A percentile compares a stretch with the other conserved stretches of the same genome.
Evolutionary conservation across 1,139 yeast species (phyloP).

Genomic region (Petasospora rhodanensis): DNA sequence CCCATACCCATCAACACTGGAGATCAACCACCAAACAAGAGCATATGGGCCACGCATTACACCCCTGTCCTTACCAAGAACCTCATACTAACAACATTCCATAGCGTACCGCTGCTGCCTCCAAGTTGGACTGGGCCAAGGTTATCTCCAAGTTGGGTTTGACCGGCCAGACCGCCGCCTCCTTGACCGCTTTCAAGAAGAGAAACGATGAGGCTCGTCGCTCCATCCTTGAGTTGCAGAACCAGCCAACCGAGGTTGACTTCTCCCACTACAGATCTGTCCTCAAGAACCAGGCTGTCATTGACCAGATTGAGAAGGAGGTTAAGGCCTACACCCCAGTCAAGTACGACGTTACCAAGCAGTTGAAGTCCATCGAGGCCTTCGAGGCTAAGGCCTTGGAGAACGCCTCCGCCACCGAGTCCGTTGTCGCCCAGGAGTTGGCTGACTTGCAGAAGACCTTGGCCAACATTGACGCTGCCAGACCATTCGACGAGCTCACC

Average conservation of each 20-base stretch:
- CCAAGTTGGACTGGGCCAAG: constrained; percentile 94
- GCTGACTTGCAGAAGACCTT: constrained; percentile 82
- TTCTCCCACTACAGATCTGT: constrained; percentile 74
- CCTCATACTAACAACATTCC: constrained; percentile 2
- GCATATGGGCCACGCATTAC: too few species aligned
- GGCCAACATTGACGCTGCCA: constrained; percentile 90
- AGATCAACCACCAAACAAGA: too few species aligned
- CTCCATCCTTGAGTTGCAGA: constrained; percentile 61
- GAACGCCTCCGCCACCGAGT: constrained; percentile 92
- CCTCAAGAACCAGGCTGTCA: constrained; percentile 76
- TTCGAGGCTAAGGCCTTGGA: constrained; percentile 94
- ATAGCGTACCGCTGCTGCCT: constrained; percentile 52
- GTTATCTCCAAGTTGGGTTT: constrained; percentile 85
- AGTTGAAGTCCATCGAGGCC: constrained; percentile 85
- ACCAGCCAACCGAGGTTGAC: constrained; percentile 75
- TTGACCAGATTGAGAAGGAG: constrained; percentile 77
- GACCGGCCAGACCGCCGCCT: constrained; percentile 86
- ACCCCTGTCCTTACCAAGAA: too few species aligned
- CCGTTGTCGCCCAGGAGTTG: constrained; percentile 82
- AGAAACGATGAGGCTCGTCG: constrained; percentile 97
- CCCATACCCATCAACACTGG: too few species aligned
- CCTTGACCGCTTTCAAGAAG: constrained; percentile 91
- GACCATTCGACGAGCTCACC: constrained; percentile 96
- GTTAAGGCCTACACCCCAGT: constrained; percentile 75
- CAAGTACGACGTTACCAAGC: constrained; percentile 82